A percentile compares a stretch with the other conserved stretches of the same genome.
These are phyloP conservation scores for Barnettozyma vustinii DNA, from an alignment of 805 yeast species.

Conservation along the genomic window DNA sequence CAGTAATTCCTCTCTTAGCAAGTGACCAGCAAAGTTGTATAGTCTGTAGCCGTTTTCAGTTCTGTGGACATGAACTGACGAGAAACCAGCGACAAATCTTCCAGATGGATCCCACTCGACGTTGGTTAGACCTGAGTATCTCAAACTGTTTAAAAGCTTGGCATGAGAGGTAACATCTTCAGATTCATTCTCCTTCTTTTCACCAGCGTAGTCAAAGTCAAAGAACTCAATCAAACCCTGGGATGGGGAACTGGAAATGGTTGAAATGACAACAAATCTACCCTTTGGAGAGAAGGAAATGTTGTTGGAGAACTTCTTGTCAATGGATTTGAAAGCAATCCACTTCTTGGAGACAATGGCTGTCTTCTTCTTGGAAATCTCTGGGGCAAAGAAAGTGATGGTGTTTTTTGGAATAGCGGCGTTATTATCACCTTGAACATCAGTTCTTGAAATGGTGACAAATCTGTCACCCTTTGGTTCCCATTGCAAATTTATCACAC, in stretches of 20 bases:
- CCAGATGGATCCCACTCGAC: slow-evolving; percentile 96
- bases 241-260: slow-evolving; percentile 39
- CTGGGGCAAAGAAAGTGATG: slow-evolving; percentile 79
- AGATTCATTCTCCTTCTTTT: slow-evolving; percentile 38
- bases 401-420: slow-evolving; percentile 61
- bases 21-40: slow-evolving; percentile 76
- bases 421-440: slow-evolving; percentile 40
- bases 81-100: slow-evolving; percentile 82
- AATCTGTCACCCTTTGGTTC: slow-evolving; percentile 92
- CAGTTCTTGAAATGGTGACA: slow-evolving; percentile 63
- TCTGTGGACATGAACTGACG: slow-evolving; percentile 78
- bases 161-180: slow-evolving; percentile 29
- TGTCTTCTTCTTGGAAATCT: slow-evolving; percentile 42
- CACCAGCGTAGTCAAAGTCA: slow-evolving; percentile 82
- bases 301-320: slow-evolving; percentile 63
- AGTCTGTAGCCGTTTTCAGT: slow-evolving; percentile 88
- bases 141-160: slow-evolving; percentile 47
- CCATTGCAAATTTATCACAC: slow-evolving; percentile 87
- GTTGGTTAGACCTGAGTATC: slow-evolving; percentile 74
- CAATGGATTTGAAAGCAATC: slow-evolving; percentile 50
- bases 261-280: slow-evolving; percentile 60
- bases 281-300: slow-evolving; percentile 91
- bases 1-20: slow-evolving; percentile 67
- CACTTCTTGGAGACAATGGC: slow-evolving; percentile 46
- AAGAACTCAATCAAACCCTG: slow-evolving; percentile 75